A percentile compares a stretch with the other conserved stretches of the same genome.
Conservation (phyloP, 2,329 filamentous ascomycete species). For the Pseudogymnoascus sp. region DNA sequence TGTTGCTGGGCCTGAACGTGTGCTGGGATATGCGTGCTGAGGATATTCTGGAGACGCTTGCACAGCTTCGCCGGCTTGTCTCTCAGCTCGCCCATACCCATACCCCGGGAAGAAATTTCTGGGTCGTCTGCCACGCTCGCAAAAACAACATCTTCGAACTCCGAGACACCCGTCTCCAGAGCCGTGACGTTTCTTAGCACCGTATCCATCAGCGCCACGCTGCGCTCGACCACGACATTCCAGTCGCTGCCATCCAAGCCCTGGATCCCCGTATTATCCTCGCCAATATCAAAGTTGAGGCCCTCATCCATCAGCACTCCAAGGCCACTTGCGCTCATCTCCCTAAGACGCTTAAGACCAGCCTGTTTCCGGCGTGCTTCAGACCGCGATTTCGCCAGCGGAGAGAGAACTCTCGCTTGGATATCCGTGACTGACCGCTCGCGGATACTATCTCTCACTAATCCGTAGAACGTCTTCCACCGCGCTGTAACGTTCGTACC, state of each 20-base stretch:
- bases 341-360: constrained; percentile 60
- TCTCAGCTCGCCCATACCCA: constrained; percentile 9
- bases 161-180: constrained; percentile 51
- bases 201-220: constrained; percentile 77
- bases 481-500: constrained; percentile 36
- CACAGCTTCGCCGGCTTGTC: constrained; percentile 53
- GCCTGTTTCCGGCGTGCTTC: constrained; percentile 69
- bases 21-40: constrained; percentile 58
- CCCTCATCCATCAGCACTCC: constrained; percentile 85
- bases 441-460: constrained; percentile 67
- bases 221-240: constrained; percentile 71
- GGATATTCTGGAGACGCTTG: constrained; percentile 57
- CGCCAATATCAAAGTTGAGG: constrained; percentile 55
- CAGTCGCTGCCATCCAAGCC: constrained; percentile 37
- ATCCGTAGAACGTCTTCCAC: constrained; percentile 67
- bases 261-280: constrained; percentile 40
- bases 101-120: constrained; percentile 39
- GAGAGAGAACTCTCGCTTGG: constrained; percentile 64
- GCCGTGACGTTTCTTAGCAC: constrained; percentile 65
- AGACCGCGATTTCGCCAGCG: constrained; percentile 64
- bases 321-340: constrained; percentile 76
- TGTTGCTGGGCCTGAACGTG: constrained; percentile 50
- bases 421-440: constrained; percentile 65
- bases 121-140: constrained; percentile 52
- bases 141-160: constrained; percentile 60